A percentile compares a stretch with the other conserved stretches of the same genome.
These are phyloP conservation scores for Cladosporium sp. DNA, from an alignment of 2,329 filamentous ascomycete species.

Conservation along the genomic window DNA sequence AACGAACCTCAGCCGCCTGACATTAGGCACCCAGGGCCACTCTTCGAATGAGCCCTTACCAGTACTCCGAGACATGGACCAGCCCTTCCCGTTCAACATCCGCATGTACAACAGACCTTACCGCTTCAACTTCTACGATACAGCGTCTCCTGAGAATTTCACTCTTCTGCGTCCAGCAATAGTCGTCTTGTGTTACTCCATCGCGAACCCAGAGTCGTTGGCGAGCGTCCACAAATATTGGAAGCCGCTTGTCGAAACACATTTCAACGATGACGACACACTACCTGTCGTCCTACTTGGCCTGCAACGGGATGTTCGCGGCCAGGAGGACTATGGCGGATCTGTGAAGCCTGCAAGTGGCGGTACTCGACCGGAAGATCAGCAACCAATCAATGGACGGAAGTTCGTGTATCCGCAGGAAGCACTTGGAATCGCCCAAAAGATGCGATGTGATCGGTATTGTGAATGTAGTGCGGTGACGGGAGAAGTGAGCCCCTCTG, in stretches of 20 bases:
- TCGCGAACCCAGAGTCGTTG: conserved; percentile 54
- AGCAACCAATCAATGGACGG: conserved; percentile 36
- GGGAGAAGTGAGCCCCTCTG: conserved; percentile 38
- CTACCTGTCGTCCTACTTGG: conserved; percentile 61
- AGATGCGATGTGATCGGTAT: conserved; percentile 62
- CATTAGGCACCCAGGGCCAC: conserved; percentile 32
- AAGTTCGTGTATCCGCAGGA: conserved; percentile 54
- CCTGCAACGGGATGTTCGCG: conserved; percentile 58
- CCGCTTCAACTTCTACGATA: conserved; percentile 58
- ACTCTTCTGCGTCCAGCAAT: conserved; percentile 55
- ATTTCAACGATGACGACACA: conserved; percentile 54
- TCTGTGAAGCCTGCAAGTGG: conserved; percentile 22
- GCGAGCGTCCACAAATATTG: conserved; percentile 48
- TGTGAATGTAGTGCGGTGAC: conserved; percentile 64
- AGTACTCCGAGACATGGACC: conserved; percentile 54
- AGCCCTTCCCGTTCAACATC: conserved; percentile 61
- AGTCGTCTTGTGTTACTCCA: conserved; percentile 60
- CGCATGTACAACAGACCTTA: conserved; percentile 57
- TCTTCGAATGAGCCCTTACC: conserved; percentile 39
- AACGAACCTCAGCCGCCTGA: conserved; percentile 27
- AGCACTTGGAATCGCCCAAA: conserved; percentile 53
- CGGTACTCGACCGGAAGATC: conserved; percentile 25
- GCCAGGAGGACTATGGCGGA: conserved; percentile 43
- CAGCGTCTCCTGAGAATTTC: conserved; percentile 58
- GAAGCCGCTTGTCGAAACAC: conserved; percentile 45